Percentiles rank a stretch among this genome's conserved stretches.
Evolutionary conservation across 257 asterid species (phyloP).

Genomic region (Apocynum venetum): DNA sequence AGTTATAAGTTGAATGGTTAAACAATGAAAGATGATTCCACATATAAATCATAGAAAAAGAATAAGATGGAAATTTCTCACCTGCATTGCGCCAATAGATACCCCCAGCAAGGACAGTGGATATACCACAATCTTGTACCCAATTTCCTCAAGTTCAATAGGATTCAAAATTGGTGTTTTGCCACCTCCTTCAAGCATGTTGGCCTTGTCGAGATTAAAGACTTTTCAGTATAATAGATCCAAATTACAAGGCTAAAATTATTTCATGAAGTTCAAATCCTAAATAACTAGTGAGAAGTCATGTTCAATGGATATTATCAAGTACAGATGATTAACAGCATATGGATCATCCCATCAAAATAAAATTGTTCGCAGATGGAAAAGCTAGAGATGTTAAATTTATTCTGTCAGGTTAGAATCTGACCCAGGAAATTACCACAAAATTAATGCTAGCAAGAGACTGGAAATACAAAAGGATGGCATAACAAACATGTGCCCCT

Average conservation of each 20-base stretch:
- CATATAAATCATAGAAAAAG: neutral
- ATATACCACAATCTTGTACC: conserved; percentile 87
- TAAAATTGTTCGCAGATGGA: neutral
- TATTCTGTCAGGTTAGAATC: neutral
- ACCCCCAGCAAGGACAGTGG: conserved; percentile 88
- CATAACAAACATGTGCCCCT: neutral
- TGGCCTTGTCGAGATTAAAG: conserved; percentile 52
- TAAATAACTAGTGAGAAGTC: neutral
- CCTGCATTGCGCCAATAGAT: conserved; percentile 95
- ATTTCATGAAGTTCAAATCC: no score
- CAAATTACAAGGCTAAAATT: neutral
- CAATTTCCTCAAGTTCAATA: conserved; percentile 74
- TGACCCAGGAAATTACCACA: neutral
- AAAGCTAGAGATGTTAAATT: neutral
- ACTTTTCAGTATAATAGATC: conserved; percentile 16
- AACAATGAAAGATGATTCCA: neutral
- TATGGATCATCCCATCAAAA: neutral
- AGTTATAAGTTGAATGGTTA: neutral
- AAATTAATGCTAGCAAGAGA: neutral
- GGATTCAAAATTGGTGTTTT: conserved; percentile 87
- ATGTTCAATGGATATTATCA: neutral
- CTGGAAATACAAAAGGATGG: neutral
- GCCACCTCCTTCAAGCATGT: conserved; percentile 99
- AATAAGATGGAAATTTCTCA: conserved; percentile 20
- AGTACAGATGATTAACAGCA: neutral